Conservation (phyloP, 2,329 filamentous ascomycete species). For the Sporothrix schenckii region DNA sequence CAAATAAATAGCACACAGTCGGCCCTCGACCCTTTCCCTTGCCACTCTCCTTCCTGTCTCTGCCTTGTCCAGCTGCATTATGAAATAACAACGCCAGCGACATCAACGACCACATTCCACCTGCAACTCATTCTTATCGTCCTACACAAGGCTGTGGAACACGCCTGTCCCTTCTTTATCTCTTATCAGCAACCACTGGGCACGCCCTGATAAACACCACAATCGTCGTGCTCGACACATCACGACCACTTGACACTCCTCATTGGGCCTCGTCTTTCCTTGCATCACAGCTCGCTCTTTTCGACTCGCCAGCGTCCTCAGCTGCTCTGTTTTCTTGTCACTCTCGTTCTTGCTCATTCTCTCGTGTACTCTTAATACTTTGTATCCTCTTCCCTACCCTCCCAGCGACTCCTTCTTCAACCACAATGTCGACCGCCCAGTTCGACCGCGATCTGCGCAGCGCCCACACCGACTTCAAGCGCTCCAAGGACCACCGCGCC, state of each 20-base stretch:
- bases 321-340: neutral
- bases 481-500: constrained; percentile 47
- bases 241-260: neutral
- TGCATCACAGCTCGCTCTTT: neutral
- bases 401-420: neutral
- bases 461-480: constrained; percentile 49
- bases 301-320: neutral
- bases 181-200: neutral
- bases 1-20: too few relatives aligned
- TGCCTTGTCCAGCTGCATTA: neutral
- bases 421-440: constrained; percentile 27
- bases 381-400: neutral
- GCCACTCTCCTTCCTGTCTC: neutral
- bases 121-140: neutral
- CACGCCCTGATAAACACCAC: neutral
- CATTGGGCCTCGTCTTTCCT: neutral
- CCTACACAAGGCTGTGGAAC: constrained; percentile 9
- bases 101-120: neutral
- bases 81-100: neutral
- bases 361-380: neutral
- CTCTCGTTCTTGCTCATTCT: neutral
- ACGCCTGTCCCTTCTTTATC: constrained; percentile 3
- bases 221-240: neutral
- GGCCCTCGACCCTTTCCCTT: neutral
- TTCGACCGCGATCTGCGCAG: constrained; percentile 51